Percentiles rank a stretch among this genome's conserved stretches.
phyloP scores from a whole-genome alignment of 768 basidiomycete species.

The Glaciozyma antarctica region DNA sequence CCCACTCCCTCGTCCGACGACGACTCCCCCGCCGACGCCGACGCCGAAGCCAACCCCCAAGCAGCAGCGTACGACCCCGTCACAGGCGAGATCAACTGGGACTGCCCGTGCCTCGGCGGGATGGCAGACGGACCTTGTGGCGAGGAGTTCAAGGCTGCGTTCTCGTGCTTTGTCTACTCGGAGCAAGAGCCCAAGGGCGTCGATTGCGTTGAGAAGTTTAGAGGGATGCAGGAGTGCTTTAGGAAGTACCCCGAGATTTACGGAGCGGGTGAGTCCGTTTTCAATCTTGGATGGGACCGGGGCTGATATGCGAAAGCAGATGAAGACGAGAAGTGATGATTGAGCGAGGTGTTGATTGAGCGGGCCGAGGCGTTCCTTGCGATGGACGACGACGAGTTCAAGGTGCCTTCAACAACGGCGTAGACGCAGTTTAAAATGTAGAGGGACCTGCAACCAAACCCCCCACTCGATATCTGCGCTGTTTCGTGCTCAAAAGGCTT shows the following conservation, averaged over 20 bases:
- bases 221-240: conserved; percentile 96
- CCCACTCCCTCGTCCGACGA: conserved; percentile 3
- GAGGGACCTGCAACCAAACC: not conserved
- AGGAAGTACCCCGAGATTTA: conserved; percentile 92
- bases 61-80: conserved; percentile 77
- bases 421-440: not conserved
- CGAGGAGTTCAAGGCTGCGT: conserved; percentile 81
- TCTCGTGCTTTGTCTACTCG: conserved; percentile 91
- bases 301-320: not conserved
- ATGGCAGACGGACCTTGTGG: conserved; percentile 99
- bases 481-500: too few species aligned
- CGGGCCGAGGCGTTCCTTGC: conserved; percentile 21
- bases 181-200: conserved; percentile 95
- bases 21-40: not conserved
- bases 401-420: not conserved
- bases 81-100: conserved; percentile 99
- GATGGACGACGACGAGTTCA: conserved; percentile 20
- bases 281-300: not conserved
- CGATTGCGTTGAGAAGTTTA: conserved; percentile 95
- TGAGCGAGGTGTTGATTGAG: conserved; percentile 14
- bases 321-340: conserved; percentile 16
- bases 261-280: conserved; percentile 61
- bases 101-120: conserved; percentile 95
- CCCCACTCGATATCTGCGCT: too few species aligned
- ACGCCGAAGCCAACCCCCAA: conserved; percentile 6